Percentiles rank a stretch among this genome's conserved stretches.
Evolutionary conservation across 108 stramenopile species (phyloP).

Genomic region (Licmophora abbreviata): DNA sequence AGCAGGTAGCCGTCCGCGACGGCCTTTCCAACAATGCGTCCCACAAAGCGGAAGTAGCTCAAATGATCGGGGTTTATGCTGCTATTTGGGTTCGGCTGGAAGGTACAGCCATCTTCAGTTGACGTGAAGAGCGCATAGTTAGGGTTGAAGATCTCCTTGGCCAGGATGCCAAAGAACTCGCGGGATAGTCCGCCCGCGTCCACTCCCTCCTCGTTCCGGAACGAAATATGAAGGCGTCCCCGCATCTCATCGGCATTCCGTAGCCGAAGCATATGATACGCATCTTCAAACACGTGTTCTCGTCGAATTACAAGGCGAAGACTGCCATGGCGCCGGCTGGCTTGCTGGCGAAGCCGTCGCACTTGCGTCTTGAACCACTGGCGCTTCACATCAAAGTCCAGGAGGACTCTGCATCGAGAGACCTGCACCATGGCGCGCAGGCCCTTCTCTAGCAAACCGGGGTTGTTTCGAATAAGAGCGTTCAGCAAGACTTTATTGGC

Average conservation of each 20-base stretch:
- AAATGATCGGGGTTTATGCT: slow-evolving; percentile 93
- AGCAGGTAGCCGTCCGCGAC: slow-evolving; percentile 95
- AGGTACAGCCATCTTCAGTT: slow-evolving; percentile 94
- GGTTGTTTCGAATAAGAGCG: slow-evolving; percentile 81
- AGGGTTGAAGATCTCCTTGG: slow-evolving; percentile 98
- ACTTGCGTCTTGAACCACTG: slow-evolving; percentile 82
- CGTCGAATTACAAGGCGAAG: slow-evolving; percentile 82
- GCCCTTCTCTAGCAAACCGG: slow-evolving; percentile 79
- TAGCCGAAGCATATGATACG: slow-evolving; percentile 88
- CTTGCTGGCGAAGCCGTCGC: slow-evolving; percentile 76
- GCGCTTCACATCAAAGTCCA: slow-evolving; percentile 96
- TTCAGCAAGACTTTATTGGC: slow-evolving; percentile 86
- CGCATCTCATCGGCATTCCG: slow-evolving; percentile 95
- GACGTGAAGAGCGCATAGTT: slow-evolving; percentile 96
- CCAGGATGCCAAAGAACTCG: slow-evolving; percentile 95
- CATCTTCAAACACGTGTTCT: slow-evolving; percentile 91
- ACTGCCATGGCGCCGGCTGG: slow-evolving; percentile 79
- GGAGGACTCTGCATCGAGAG: slow-evolving; percentile 67
- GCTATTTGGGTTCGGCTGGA: slow-evolving; percentile 95
- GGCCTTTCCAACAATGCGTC: slow-evolving; percentile 97
- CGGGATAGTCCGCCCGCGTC: slow-evolving; percentile 97
- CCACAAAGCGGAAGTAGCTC: slow-evolving; percentile 94
- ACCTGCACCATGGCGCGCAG: slow-evolving; percentile 79
- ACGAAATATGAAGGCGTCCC: slow-evolving; percentile 90
- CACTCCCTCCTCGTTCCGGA: slow-evolving; percentile 94